These are phyloP conservation scores for Polygonum aviculare DNA, from an alignment of 148 eudicot genomes.

Conservation along the genomic window DNA sequence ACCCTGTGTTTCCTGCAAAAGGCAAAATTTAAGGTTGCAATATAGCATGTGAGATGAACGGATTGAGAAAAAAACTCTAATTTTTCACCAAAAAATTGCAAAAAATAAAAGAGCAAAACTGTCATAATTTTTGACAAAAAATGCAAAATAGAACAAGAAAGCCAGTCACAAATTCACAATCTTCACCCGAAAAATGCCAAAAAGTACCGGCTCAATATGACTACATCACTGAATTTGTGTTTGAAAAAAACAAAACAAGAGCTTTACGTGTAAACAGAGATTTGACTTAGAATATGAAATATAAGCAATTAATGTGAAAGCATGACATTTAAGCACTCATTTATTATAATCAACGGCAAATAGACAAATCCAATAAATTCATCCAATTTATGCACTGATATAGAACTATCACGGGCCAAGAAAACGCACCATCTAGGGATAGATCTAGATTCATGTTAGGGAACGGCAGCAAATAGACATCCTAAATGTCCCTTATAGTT, in stretches of 20 bases:
- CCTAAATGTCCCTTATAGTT: background rate
- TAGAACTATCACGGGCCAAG: background rate
- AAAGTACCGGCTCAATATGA: background rate
- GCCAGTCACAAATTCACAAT: background rate
- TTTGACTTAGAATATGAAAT: background rate
- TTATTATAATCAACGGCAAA: background rate
- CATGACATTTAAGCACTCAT: background rate
- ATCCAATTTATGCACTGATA: background rate
- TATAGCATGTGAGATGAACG: background rate
- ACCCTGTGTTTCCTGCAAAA: constrained; percentile 82
- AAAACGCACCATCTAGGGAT: background rate
- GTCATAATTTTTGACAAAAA: no score
- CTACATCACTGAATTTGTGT: no score
- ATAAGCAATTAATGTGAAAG: background rate
- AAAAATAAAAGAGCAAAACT: background rate
- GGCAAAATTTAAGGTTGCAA: background rate
- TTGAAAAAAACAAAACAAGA: no score
- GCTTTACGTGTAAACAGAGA: no score
- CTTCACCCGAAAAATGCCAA: background rate
- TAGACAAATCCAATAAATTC: background rate
- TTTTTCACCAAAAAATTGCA: background rate
- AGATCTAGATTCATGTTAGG: background rate
- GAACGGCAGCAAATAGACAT: background rate
- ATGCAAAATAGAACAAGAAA: no score
- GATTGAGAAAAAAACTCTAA: background rate